These are phyloP conservation scores for Sporothrix brunneoviolacea DNA, from an alignment of 2,329 filamentous ascomycete genomes.

Conservation along the genomic window DNA sequence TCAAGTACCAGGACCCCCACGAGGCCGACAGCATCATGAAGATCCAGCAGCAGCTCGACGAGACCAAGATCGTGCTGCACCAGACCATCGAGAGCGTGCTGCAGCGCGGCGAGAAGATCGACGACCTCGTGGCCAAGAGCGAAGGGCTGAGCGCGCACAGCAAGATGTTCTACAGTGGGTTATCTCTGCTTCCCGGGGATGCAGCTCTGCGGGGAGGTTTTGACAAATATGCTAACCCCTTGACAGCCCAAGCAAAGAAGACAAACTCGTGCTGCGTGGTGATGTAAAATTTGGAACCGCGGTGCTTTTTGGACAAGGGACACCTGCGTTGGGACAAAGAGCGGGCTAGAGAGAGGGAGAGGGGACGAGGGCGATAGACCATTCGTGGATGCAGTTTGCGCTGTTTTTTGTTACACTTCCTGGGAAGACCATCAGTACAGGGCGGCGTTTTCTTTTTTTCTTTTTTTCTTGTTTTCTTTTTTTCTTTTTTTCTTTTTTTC, in stretches of 20 bases:
- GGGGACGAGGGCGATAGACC: no score
- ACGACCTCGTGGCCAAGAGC: conserved; percentile 87
- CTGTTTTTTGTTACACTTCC: neutral
- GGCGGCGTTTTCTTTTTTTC: neutral
- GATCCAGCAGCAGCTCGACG: conserved; percentile 94
- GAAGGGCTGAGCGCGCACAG: conserved; percentile 84
- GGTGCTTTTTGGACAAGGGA: no score
- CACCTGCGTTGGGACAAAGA: no score
- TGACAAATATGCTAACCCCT: neutral
- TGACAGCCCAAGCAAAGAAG: conserved; percentile 62
- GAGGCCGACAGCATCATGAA: conserved; percentile 87
- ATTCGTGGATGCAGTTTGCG: no score
- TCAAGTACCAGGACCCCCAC: conserved; percentile 74
- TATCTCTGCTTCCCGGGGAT: neutral
- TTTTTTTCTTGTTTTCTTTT: conserved; percentile 1
- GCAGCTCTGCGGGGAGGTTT: no score
- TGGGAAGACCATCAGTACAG: conserved; percentile 3
- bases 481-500: neutral
- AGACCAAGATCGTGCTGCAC: conserved; percentile 94
- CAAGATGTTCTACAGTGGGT: conserved; percentile 86
- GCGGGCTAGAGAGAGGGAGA: no score
- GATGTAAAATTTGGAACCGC: conserved; percentile 43
- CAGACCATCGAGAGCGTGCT: conserved; percentile 88
- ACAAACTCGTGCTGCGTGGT: conserved; percentile 70
- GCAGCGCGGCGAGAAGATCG: conserved; percentile 93